phyloP scores from a whole-genome alignment of 192 early-diverging fungal genomes.

The Bifiguratus adelaidae region DNA sequence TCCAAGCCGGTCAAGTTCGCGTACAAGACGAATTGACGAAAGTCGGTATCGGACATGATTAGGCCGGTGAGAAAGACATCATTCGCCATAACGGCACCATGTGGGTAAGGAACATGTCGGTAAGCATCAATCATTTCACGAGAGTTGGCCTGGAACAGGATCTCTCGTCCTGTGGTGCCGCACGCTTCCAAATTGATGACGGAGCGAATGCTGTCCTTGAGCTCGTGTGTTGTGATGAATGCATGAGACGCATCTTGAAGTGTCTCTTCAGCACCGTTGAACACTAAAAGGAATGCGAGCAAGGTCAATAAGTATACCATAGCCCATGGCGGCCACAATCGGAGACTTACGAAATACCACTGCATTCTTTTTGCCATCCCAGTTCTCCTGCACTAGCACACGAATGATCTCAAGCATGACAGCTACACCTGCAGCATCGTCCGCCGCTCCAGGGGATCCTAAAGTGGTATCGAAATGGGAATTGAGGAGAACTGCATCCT shows the following conservation, averaged over 20 bases:
- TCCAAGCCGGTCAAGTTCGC: conserved; percentile 54
- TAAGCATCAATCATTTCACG: conserved; percentile 58
- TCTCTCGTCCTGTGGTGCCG: conserved; percentile 51
- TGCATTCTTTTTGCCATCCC: conserved; percentile 32
- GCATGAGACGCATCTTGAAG: conserved; percentile 67
- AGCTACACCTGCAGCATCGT: conserved; percentile 60
- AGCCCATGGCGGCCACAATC: neutral
- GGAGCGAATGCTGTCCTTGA: conserved; percentile 35
- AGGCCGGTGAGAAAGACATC: conserved; percentile 47
- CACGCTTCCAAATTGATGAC: conserved; percentile 74
- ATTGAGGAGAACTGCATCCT: conserved; percentile 59
- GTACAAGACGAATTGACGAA: conserved; percentile 61
- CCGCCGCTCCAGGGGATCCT: conserved; percentile 42
- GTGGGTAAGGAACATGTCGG: conserved; percentile 44
- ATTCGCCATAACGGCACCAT: conserved; percentile 52
- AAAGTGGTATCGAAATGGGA: conserved; percentile 61
- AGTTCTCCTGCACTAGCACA: conserved; percentile 29
- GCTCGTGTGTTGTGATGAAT: conserved; percentile 49
- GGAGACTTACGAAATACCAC: conserved; percentile 40
- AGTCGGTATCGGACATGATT: conserved; percentile 66
- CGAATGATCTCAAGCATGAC: conserved; percentile 62
- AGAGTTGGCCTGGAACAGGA: conserved; percentile 70
- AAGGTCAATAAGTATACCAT: neutral
- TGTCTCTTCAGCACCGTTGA: conserved; percentile 70
- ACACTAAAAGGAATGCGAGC: conserved; percentile 25